Percentiles rank a stretch among this genome's conserved stretches.
Evolutionary conservation across 1,139 yeast species (phyloP).

Genomic region (Saccharomycopsis hybrid): DNA sequence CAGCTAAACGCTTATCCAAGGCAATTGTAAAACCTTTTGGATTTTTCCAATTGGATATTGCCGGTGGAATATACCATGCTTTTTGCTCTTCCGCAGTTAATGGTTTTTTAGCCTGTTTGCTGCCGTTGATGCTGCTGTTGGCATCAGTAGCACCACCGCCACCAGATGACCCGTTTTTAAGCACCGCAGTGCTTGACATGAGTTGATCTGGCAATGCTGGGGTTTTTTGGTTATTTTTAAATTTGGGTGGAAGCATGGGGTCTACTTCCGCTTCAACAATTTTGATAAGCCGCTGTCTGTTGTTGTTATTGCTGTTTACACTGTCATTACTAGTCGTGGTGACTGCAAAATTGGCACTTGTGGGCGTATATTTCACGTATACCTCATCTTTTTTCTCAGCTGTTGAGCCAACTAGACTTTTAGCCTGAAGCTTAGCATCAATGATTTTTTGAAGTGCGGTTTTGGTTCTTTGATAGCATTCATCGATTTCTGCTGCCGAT

Average conservation of each 20-base stretch:
- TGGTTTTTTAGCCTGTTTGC: conserved; percentile 28
- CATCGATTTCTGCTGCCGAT: conserved; percentile 34
- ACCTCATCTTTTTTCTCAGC: conserved; percentile 28
- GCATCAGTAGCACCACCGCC: conserved; percentile 21
- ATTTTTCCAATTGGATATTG: conserved; percentile 94
- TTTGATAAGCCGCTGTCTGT: conserved; percentile 40
- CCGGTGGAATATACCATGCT: conserved; percentile 86
- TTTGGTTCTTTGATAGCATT: conserved; percentile 39
- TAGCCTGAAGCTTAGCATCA: conserved; percentile 28
- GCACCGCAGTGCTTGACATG: conserved; percentile 21
- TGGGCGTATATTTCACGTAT: conserved; percentile 44
- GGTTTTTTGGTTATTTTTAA: conserved; percentile 68
- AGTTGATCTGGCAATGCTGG: conserved; percentile 51
- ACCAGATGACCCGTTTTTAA: conserved; percentile 22
- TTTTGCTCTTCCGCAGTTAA: conserved; percentile 72
- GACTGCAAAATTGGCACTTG: conserved; percentile 26
- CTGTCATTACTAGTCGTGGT: conserved; percentile 26
- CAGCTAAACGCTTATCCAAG: conserved; percentile 68
- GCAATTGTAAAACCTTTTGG: conserved; percentile 85
- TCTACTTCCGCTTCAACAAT: conserved; percentile 62
- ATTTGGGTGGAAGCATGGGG: conserved; percentile 82
- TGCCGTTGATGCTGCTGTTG: background rate
- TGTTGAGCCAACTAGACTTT: conserved; percentile 27
- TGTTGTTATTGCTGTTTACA: conserved; percentile 23
- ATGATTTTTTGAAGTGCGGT: conserved; percentile 42